A percentile compares a stretch with the other conserved stretches of the same genome.
Evolutionary conservation across 2,329 filamentous ascomycete species (phyloP).

Genomic region (Sporothrix protearum): DNA sequence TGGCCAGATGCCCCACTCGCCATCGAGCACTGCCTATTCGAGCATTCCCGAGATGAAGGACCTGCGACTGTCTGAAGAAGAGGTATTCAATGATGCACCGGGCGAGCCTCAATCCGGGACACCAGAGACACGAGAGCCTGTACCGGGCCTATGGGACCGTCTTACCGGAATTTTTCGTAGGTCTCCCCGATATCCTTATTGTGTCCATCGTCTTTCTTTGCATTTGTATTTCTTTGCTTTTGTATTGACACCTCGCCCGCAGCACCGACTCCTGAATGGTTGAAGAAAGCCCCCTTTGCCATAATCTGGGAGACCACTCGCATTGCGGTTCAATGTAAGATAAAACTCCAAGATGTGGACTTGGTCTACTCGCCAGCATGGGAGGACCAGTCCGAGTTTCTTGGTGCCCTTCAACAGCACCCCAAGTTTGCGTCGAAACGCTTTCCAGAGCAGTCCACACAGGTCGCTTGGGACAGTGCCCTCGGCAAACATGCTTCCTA

Average conservation of each 20-base stretch:
- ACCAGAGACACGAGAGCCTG: not conserved
- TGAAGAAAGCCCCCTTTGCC: conserved; percentile 46
- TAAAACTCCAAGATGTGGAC: conserved; percentile 39
- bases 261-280: conserved; percentile 42
- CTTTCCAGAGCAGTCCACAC: conserved; percentile 47
- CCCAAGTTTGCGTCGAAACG: conserved; percentile 42
- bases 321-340: conserved; percentile 45
- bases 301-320: conserved; percentile 53
- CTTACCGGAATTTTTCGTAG: conserved; percentile 42
- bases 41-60: conserved; percentile 22
- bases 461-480: conserved; percentile 46
- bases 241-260: not conserved
- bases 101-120: not conserved
- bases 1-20: not conserved
- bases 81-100: not conserved
- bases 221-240: not conserved
- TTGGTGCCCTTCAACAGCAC: conserved; percentile 40
- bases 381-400: conserved; percentile 44
- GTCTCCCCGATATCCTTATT: too few relatives aligned
- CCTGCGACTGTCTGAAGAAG: conserved; percentile 16
- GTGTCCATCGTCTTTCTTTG: too few relatives aligned
- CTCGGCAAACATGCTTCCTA: conserved; percentile 27
- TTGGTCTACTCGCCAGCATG: conserved; percentile 42
- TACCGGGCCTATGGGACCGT: conserved; percentile 30
- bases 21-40: conserved; percentile 22